Evolutionary conservation across 1,284 basidiomycete species (phyloP).

Genomic region (Tremellales sp.): DNA sequence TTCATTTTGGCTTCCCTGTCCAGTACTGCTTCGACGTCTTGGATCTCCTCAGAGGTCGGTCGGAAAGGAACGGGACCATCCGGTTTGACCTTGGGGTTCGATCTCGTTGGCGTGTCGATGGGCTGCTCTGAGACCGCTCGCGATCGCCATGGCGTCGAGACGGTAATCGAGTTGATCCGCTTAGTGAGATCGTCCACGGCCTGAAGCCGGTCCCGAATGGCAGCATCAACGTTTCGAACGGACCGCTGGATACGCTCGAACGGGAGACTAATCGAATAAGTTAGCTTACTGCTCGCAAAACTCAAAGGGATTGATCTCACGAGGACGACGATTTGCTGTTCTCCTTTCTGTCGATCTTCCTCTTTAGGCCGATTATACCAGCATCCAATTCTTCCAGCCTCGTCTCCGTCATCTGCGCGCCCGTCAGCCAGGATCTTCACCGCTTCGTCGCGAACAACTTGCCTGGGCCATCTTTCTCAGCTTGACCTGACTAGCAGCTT

Average conservation of each 20-base stretch:
- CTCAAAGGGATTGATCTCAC: slow-evolving; percentile 21
- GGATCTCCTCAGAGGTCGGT: neutral
- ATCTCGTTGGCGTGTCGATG: slow-evolving; percentile 6
- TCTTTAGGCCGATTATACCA: slow-evolving; percentile 38
- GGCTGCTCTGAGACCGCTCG: slow-evolving; percentile 8
- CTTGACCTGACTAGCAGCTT: slow-evolving; percentile 50
- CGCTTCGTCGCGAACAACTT: neutral
- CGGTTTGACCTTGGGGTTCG: neutral
- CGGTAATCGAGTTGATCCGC: slow-evolving; percentile 42
- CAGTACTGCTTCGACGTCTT: slow-evolving; percentile 8
- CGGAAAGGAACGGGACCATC: neutral
- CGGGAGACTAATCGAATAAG: too few relatives aligned
- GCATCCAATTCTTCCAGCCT: slow-evolving; percentile 47
- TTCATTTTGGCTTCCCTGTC: slow-evolving; percentile 6
- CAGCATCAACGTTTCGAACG: slow-evolving; percentile 51
- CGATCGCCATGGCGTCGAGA: slow-evolving; percentile 12
- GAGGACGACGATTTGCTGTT: slow-evolving; percentile 7
- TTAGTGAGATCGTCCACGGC: slow-evolving; percentile 51
- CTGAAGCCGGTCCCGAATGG: slow-evolving; percentile 45
- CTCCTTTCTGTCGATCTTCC: slow-evolving; percentile 17
- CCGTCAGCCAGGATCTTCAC: neutral
- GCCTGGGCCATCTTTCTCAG: slow-evolving; percentile 48
- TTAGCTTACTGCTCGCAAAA: slow-evolving; percentile 41
- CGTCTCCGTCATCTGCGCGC: slow-evolving; percentile 41
- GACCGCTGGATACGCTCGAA: slow-evolving; percentile 52